Base-by-base conservation (phyloP, 163 green algal species). In the Coccomyxa subellipsoidea region DNA sequence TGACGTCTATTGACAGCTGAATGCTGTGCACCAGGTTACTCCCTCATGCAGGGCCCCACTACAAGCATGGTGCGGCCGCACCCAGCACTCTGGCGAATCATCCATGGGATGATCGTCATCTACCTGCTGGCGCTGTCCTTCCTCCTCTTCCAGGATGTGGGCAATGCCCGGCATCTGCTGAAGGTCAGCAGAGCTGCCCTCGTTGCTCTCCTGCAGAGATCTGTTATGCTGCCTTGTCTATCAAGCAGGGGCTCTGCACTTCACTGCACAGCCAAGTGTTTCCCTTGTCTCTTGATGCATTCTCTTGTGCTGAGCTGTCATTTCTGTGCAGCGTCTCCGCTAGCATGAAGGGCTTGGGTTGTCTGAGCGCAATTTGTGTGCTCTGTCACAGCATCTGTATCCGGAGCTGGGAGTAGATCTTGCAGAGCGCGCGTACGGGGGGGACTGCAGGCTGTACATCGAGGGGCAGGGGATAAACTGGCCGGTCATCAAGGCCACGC, bases 81-180 rank as follows among this genome's bases (percentile, higher is more conserved):
- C 87, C 95, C 95, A 0, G 90, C 89, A 21, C 83, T 98, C 1
- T 98, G 95, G 95, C 82, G 89, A 31, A 39, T 98, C 25, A 90
- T 97, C 35, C 93, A 98, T 84, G 95, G 94, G 34, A 54, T 94
- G 5, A 86, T 91, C 38, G 85, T 97, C 23, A 47, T 95, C 54
- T 98, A 98, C 84, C 84, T 98, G 1, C 70, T 98, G 18, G 87
- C 91, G 38, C 86, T 97, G 54, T 88, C 95, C 15, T 98, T 92
- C 85, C 54, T 98, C 76, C 89, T 98, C 21, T 98, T 97, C 81
- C 94, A 97, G 80, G 90, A 86, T 73, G 87, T 90, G 2, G 70
- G 95, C 76, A 91, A 96, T 59, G 95, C 95, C 3, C 80, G 95
- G 0, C 81, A 87, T 69, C 84, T 93, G 15, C 77, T 95, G 8